Conservation (phyloP, 208 protist species). For the Wallacemonas sp. region DNA sequence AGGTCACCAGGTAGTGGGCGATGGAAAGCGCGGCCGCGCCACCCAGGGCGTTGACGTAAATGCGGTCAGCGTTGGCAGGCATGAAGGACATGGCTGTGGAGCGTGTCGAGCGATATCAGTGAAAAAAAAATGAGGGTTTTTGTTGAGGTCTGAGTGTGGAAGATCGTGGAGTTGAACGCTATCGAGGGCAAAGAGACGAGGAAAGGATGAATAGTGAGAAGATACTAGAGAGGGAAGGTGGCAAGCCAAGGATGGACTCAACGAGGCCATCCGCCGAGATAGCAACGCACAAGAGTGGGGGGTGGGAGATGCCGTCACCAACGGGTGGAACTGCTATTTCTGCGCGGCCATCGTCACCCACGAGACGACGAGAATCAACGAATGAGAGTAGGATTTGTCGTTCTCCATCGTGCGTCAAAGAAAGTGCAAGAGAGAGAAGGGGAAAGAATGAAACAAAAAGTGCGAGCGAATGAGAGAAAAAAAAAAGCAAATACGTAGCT, state of each 20-base stretch:
- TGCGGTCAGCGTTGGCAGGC: not conserved
- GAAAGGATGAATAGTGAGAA: slow-evolving; percentile 8
- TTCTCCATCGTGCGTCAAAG: too few species aligned
- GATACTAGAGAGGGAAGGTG: too few species aligned
- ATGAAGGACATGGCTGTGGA: not conserved
- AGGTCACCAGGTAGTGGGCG: slow-evolving; percentile 17
- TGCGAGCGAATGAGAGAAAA: slow-evolving; percentile 9
- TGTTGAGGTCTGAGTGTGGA: too few species aligned
- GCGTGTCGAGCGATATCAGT: not conserved
- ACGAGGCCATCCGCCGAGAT: too few species aligned
- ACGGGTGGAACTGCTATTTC: too few species aligned
- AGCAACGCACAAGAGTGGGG: not conserved
- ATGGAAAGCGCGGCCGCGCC: slow-evolving; percentile 14
- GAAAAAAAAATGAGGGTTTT: too few species aligned
- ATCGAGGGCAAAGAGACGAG: not conserved
- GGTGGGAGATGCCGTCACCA: too few species aligned
- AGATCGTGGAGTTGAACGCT: not conserved
- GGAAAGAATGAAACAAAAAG: not conserved
- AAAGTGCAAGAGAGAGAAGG: slow-evolving; percentile 1
- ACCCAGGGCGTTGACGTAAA: slow-evolving; percentile 12
- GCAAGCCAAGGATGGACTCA: too few species aligned
- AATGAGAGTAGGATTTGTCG: too few species aligned
- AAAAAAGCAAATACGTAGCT: slow-evolving; percentile 10
- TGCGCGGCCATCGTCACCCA: too few species aligned
- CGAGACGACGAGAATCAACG: too few species aligned